Conservation (phyloP, 768 basidiomycete genomes). For the Boletales sp. region DNA sequence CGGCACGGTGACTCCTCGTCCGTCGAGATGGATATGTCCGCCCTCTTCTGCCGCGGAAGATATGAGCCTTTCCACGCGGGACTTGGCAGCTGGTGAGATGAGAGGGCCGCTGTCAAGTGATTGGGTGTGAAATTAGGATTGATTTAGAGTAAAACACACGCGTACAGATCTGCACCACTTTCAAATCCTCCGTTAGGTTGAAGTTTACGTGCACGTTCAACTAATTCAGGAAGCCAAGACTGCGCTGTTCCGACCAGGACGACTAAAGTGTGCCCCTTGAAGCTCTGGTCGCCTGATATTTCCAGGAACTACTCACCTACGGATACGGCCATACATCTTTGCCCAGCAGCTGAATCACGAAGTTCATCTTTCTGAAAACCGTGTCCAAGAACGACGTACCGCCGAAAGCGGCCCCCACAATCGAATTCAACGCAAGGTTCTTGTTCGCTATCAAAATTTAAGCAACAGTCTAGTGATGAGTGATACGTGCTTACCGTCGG, state of each 20-base stretch:
- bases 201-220: slow-evolving; percentile 75
- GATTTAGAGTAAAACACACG: neutral
- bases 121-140: neutral
- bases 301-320: slow-evolving; percentile 53
- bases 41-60: slow-evolving; percentile 74
- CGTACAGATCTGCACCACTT: slow-evolving; percentile 73
- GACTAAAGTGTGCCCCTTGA: slow-evolving; percentile 33
- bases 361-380: slow-evolving; percentile 18
- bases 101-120: slow-evolving; percentile 56
- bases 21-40: slow-evolving; percentile 84
- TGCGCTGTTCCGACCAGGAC: slow-evolving; percentile 78
- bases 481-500: slow-evolving; percentile 62
- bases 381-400: slow-evolving; percentile 40
- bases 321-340: slow-evolving; percentile 95
- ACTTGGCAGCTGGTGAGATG: slow-evolving; percentile 80
- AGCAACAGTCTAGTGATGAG: neutral
- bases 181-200: slow-evolving; percentile 92
- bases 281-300: neutral
- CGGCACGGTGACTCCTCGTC: slow-evolving; percentile 62
- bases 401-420: slow-evolving; percentile 92
- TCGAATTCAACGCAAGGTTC: slow-evolving; percentile 87
- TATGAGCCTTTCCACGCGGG: slow-evolving; percentile 72
- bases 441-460: slow-evolving; percentile 64
- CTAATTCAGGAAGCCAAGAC: slow-evolving; percentile 82
- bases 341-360: slow-evolving; percentile 72